phyloP scores from a whole-genome alignment of 2,329 filamentous ascomycete species.

The Ophiostoma piceae region DNA sequence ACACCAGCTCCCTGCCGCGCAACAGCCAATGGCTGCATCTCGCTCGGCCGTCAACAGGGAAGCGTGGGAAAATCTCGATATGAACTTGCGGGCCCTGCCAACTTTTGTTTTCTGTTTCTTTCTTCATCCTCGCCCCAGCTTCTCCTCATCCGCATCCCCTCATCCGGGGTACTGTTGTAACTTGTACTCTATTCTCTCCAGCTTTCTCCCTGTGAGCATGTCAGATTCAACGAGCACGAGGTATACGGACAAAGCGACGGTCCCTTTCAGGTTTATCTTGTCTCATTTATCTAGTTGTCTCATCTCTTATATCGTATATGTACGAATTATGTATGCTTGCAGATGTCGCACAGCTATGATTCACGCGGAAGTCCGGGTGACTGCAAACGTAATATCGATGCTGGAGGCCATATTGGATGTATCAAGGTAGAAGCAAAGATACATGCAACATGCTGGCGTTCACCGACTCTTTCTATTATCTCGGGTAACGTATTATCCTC shows the following conservation, averaged over 20 bases:
- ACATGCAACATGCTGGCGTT: neutral
- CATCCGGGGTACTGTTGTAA: neutral
- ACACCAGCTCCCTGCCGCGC: neutral
- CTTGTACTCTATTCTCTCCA: neutral
- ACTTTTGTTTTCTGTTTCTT: neutral
- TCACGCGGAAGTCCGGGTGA: neutral
- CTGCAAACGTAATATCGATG: neutral
- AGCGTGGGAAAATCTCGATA: neutral
- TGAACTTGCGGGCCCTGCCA: constrained; percentile 9
- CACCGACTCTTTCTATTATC: neutral
- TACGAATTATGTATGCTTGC: neutral
- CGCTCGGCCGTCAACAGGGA: neutral
- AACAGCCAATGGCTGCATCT: neutral
- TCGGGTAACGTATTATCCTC: neutral
- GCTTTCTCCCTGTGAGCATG: neutral
- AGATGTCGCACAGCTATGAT: neutral
- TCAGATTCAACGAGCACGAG: neutral
- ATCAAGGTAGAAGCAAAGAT: neutral
- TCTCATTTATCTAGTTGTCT: neutral
- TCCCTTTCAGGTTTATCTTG: neutral
- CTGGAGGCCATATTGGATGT: neutral
- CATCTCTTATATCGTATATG: neutral
- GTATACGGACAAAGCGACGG: neutral
- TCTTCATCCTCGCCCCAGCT: neutral
- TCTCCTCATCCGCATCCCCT: neutral